Conservation (phyloP, 768 basidiomycete genomes). For the Tricholoma sp. region DNA sequence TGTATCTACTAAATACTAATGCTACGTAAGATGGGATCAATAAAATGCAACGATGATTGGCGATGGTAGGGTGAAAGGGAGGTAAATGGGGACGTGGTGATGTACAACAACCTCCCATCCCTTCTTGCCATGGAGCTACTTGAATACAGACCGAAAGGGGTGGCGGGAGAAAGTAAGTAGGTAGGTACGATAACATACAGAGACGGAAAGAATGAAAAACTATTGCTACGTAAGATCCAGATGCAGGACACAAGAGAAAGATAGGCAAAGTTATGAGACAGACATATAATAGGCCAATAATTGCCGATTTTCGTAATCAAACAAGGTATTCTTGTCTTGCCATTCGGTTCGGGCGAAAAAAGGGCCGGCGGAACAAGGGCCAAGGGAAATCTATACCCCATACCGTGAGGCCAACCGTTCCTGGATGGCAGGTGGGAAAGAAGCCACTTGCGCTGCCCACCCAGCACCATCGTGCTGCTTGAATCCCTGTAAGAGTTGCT, state of each 20-base stretch:
- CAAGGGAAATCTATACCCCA: slow-evolving; percentile 52
- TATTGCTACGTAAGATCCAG: slow-evolving; percentile 42
- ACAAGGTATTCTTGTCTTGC: background rate
- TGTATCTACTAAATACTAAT: slow-evolving; percentile 44
- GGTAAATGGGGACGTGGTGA: slow-evolving; percentile 18
- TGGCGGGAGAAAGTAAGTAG: slow-evolving; percentile 3
- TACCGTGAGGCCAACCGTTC: slow-evolving; percentile 85
- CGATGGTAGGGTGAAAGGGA: slow-evolving; percentile 5
- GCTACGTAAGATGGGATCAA: slow-evolving; percentile 37
- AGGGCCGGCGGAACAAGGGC: background rate
- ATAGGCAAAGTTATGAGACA: slow-evolving; percentile 19
- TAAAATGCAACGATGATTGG: background rate
- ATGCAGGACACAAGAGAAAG: slow-evolving; percentile 41
- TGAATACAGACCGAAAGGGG: slow-evolving; percentile 8
- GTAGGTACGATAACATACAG: slow-evolving; percentile 8
- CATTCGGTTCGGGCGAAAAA: background rate
- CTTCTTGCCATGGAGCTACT: slow-evolving; percentile 7
- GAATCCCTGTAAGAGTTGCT: slow-evolving; percentile 82
- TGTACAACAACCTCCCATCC: background rate
- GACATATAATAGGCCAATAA: slow-evolving; percentile 3
- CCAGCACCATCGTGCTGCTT: slow-evolving; percentile 80
- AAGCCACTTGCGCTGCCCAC: slow-evolving; percentile 79
- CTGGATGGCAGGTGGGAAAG: slow-evolving; percentile 86
- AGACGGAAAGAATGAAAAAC: slow-evolving; percentile 11
- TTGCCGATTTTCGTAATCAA: background rate